These are phyloP conservation scores for Mucor lusitanicus DNA, from an alignment of 371 early-diverging fungal species.

Conservation along the genomic window DNA sequence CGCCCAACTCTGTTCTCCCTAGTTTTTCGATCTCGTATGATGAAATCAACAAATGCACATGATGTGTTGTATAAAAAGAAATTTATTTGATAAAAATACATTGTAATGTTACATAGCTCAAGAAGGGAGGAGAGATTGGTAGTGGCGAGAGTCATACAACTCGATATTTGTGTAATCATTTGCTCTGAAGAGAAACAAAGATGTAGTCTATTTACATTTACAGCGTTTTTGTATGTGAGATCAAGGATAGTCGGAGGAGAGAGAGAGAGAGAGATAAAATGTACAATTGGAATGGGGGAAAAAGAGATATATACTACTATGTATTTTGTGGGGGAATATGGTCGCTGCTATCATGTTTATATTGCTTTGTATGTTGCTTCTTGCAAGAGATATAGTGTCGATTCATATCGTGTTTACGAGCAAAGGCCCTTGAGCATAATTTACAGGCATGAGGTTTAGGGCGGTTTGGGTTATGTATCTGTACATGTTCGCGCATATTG, in stretches of 20 bases:
- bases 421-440: conserved; percentile 60
- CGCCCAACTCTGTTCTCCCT: not conserved
- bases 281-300: not conserved
- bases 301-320: not conserved
- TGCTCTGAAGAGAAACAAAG: not conserved
- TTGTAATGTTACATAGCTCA: not conserved
- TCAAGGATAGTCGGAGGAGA: not conserved
- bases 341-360: not conserved
- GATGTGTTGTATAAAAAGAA: not conserved
- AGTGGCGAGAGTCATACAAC: not conserved
- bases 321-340: not conserved
- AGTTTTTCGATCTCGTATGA: not conserved
- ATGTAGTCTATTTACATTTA: not conserved
- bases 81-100: not conserved
- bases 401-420: conserved; percentile 71
- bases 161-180: conserved; percentile 9
- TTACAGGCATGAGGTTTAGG: conserved; percentile 41
- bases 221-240: not conserved
- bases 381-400: conserved; percentile 49
- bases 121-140: not conserved
- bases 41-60: not conserved
- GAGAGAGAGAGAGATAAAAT: not conserved
- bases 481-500: conserved; percentile 49
- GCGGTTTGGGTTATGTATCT: conserved; percentile 43
- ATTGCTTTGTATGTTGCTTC: conserved; percentile 10